Base-by-base conservation (phyloP, 164 flowering plant genomes). In the Umbilicus rupestris region DNA sequence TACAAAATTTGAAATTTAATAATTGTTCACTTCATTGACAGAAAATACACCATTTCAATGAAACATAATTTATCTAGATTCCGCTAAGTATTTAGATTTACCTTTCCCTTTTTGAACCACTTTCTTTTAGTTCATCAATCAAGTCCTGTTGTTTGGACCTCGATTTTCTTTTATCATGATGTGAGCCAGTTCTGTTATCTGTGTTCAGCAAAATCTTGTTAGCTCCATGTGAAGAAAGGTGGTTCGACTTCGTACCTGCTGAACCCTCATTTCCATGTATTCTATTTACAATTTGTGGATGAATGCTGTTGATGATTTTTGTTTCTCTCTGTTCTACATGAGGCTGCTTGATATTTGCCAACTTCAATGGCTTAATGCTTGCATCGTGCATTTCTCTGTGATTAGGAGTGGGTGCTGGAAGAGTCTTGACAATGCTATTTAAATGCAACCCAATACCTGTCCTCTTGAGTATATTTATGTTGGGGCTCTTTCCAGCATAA, bases 381-480 rank as follows among this genome's bases (percentile, higher is more conserved):
- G 29, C 26, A 63, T 63, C 30, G n/a, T 63, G 45, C 65, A 63
- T 37, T 37, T 39, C 28, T 39, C 14, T 22, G 42, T 20, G 17
- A 20, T 14, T 20, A 9, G 30, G 16, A 9, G 29, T 7, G 1
- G 65, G 45, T 37, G 29, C 29, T 11, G 28, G 65, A 37, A 63
- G 45, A 63, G 45, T n/a, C 20, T 46, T 63, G 65, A 63, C 42
- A 63, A 63, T 19, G 46, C 44, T 35, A 63, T 63, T 63, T 37
- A 63, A 39, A 29, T 37, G 45, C 65, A 63, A 39, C 65, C 65
- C 65, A 5, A 33, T 55, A 33, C 41, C 65, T 20, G 24, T 16
- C 26, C 28, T 20, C 46, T 41, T 39, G 65, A 12, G 19, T 20
- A 62, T 35, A 35, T n/a, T 39, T 20, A 39, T 16, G 1, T 35